Evolutionary conservation across 805 yeast genomes (phyloP), one percentile per base, ranked within the genome.

Genomic region (Kazachstania martiniae): DNA sequence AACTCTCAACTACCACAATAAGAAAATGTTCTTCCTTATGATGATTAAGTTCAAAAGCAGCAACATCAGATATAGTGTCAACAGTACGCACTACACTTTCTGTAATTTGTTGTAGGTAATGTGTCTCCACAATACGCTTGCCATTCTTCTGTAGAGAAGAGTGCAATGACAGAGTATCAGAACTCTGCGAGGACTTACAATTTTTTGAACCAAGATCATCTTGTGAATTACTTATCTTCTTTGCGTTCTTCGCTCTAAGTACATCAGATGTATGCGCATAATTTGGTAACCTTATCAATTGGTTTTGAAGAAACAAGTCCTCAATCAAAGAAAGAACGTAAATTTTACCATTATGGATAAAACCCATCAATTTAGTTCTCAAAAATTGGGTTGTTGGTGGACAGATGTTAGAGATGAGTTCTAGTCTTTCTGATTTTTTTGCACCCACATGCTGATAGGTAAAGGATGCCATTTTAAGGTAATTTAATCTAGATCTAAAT

Each of bases 331-430:
- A 96, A 25, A 91, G 59, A 2, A 91, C 81, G 48, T 79, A 91
- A 0, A 91, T 78, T 46, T 82, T 85, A 8, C 95, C 96, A 38
- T 82, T 75, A 46, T 71, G 79, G 1, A 84, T 70, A 55, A 91
- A 91, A 0, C 99, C 99, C 30, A 91, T 64, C 13, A 89, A 53
- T 3, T 96, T 95, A 0, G 97, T 89, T 45, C 98, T 68, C 32
- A 91, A 65, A 53, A 87, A 91, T 33, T 37, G 35, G 3, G 47
- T 42, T 2, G 41, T 36, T 1, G 53, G 40, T 2, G 58, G 50
- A 25, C 58, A 49, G 5, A 49, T 30, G n/a, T 40, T 45, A 41
- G 46, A 39, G 2, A 53, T 48, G 12, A 54, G 48, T 21, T 45
- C 46, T 10, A 56, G 24, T 28, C 44, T 45, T 29, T 53, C 58